Base-by-base conservation (phyloP, 2,329 filamentous ascomycete species). In the Colletotrichum melonis region DNA sequence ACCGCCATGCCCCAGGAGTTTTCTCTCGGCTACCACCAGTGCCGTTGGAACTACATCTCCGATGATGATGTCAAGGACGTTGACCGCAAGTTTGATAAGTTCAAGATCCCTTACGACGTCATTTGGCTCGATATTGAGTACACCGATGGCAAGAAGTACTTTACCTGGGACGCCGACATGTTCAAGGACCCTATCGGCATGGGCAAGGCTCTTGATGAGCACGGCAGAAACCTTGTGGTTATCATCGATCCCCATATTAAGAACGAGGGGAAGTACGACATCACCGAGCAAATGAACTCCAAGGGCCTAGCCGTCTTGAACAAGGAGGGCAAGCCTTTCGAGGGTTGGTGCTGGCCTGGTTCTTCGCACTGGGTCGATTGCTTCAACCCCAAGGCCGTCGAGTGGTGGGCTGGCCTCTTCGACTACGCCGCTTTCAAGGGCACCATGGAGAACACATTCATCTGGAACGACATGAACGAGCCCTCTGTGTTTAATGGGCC, bases 381-480 rank as follows among this genome's bases (percentile, higher is more conserved):
- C 80, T 98, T 99, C 86, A 98, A 96, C 80, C 95, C 96, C n/a
- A 92, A 93, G 67, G 94, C 95, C 7, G 90, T 93, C 67, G 91
- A 93, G 74, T 99, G 97, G 97, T 99, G 97, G 96, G 93, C 91
- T 77, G 85, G 88, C 3, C 89, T 98, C 12, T 98, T 97, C 88
- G 92, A 93, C 78, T 98, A 97, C 77, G 92, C 94, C 80, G 89
- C 86, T 54, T 99, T 98, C 88, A 94, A 94, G 82, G 95, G 95
- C 60, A 95, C 95, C 1, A 89, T 92, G 78, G 88, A 92, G 76
- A 99, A 98, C 82, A 92, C 94, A 0, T 98, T 95, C 83, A 91
- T 99, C 78, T 99, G 97, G 97, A 99, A 99, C 82, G 97, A 99
- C 82, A 99, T 99, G 97, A 98, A 98, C 81, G 97, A 99, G 85